These are phyloP conservation scores for Hemisphaericaspora lyxosophila DNA, from an alignment of 1,139 yeast species.

Conservation along the genomic window DNA sequence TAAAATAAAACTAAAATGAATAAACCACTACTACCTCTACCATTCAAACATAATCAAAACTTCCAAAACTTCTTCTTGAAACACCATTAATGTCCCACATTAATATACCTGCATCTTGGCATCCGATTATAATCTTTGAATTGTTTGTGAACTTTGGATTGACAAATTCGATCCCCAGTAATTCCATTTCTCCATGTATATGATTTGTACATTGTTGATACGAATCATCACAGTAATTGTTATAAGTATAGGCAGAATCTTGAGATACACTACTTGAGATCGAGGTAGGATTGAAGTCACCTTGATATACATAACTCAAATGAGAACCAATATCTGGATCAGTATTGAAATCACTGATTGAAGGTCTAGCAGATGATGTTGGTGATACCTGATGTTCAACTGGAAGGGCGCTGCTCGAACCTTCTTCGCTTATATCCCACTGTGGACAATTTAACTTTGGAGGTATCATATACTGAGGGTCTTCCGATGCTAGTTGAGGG, in stretches of 20 bases:
- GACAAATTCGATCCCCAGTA: conserved; percentile 43
- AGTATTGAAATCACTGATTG: conserved; percentile 13
- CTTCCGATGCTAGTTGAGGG: conserved; percentile 2
- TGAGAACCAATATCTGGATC: conserved; percentile 12
- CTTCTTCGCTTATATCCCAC: conserved; percentile 16
- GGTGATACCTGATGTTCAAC: conserved; percentile 13
- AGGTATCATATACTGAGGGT: conserved; percentile 13
- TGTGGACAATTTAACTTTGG: conserved; percentile 26
- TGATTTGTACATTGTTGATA: conserved; percentile 35
- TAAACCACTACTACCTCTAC: background rate
- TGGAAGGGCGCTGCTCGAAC: background rate
- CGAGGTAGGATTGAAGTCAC: conserved; percentile 1
- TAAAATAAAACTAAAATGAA: too few relatives aligned
- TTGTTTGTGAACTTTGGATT: conserved; percentile 17
- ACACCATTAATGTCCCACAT: conserved; percentile 43
- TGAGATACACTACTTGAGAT: background rate
- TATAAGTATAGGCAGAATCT: conserved; percentile 10
- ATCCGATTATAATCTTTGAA: conserved; percentile 38
- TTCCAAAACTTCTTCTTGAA: conserved; percentile 44
- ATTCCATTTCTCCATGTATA: conserved; percentile 49
- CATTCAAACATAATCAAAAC: conserved; percentile 28
- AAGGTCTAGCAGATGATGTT: conserved; percentile 16
- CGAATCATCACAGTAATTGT: conserved; percentile 21
- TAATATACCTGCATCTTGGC: conserved; percentile 46
- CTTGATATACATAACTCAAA: conserved; percentile 11